Evolutionary conservation across 208 protist genomes (phyloP).

Genomic region (Blastocrithidia nonstop): DNA sequence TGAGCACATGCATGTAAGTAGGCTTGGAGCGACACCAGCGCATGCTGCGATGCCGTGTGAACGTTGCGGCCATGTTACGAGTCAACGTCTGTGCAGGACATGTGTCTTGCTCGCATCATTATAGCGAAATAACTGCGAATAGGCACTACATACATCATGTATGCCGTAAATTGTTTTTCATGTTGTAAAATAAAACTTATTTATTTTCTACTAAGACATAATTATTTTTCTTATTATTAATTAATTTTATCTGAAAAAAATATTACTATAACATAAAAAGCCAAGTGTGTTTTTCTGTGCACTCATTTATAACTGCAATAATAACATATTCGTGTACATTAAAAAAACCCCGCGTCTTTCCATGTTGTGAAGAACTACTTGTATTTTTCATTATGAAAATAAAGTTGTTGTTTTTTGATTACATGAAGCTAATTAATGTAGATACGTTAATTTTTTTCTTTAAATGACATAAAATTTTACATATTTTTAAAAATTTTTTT

Average conservation of each 20-base stretch:
- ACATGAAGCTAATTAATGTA: not conserved
- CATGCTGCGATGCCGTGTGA: constrained; percentile 45
- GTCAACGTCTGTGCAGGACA: constrained; percentile 84
- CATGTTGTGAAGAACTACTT: not conserved
- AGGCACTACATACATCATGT: constrained; percentile 13
- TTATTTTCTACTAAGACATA: constrained; percentile 1
- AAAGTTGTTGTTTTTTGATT: not conserved
- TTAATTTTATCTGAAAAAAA: too few relatives aligned
- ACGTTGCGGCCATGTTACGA: constrained; percentile 86
- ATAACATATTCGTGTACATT: too few relatives aligned
- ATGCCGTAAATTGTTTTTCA: not conserved
- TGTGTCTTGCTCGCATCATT: constrained; percentile 88
- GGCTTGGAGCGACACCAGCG: constrained; percentile 15
- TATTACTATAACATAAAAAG: too few relatives aligned
- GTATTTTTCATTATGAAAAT: not conserved
- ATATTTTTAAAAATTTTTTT: not conserved
- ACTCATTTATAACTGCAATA: too few relatives aligned
- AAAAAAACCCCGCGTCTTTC: not conserved
- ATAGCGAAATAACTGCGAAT: constrained; percentile 37
- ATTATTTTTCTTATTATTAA: not conserved
- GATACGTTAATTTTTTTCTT: not conserved
- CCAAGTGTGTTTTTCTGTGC: too few relatives aligned
- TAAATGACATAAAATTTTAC: not conserved
- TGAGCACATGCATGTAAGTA: constrained; percentile 62
- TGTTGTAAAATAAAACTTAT: constrained; percentile 3